Base-by-base conservation (phyloP, 306 rosid genomes). In the Cercis canadensis region DNA sequence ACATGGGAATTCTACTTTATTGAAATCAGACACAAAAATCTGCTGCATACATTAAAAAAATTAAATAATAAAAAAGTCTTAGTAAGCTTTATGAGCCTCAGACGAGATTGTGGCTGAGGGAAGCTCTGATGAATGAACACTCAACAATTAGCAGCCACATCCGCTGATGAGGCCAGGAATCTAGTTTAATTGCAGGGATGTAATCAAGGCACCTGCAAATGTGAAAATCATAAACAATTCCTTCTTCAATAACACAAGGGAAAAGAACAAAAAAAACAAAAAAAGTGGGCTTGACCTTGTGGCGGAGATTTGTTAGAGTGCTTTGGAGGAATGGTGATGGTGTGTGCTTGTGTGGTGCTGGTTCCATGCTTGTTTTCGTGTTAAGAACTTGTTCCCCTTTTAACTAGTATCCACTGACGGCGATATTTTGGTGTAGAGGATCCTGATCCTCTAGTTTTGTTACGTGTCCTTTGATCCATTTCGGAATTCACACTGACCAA, bases 61-160 rank as follows among this genome's bases (percentile, higher is more conserved):
- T 11, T 15, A 18, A 54, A 8, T 13, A 19, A 55, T 14, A 8
- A 16, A 12, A 54, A 65, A 52, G 78, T 64, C 58, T 56, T 78
- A 69, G 14, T 18, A 41, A 40, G 51, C 4, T 37, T 13, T 79
- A 64, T 33, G 69, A 43, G 75, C 80, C 82, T 63, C 78, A 77
- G 41, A 78, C 61, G 59, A 87, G 57, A 57, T 72, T 85, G 92
- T 89, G 92, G 96, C 80, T 76, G 86, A 58, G 90, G 75, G 67
- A 53, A 58, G 67, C 21, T 79, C 66, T 66, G n/a, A 37, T 37
- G 54, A 74, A 61, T 46, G 72, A 64, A 14, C 58, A 4, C 49
- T 9, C 75, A 1, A n/a, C n/a, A n/a, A 68, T 34, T 67, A 50
- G 71, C 64, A 32, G 19, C 29, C 77, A 57, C 75, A 57, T 77